phyloP scores from a whole-genome alignment of 2,329 filamentous ascomycete genomes.

The Ciborinia camelliae region DNA sequence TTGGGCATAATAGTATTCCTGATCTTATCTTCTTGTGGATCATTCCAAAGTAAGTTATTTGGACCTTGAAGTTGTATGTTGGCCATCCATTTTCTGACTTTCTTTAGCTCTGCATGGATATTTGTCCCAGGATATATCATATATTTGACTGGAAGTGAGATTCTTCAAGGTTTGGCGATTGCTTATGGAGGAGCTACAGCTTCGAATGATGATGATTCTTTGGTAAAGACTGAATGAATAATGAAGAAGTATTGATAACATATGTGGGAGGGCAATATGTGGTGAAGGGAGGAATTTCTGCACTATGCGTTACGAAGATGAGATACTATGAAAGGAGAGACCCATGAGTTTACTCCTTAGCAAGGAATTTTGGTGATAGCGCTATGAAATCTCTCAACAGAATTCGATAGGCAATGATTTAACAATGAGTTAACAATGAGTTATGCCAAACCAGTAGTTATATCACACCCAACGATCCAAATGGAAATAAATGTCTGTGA shows the following conservation, averaged over 20 bases:
- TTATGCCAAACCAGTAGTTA: too few species aligned
- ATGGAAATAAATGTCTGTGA: too few species aligned
- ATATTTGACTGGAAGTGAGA: slow-evolving; percentile 57
- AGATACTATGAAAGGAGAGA: too few species aligned
- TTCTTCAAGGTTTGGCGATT: slow-evolving; percentile 54
- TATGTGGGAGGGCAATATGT: neutral
- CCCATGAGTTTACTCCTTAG: too few species aligned
- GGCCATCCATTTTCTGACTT: slow-evolving; percentile 18
- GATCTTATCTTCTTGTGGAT: slow-evolving; percentile 58
- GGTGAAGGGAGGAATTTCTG: neutral
- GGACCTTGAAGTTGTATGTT: neutral
- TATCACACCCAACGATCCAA: too few species aligned
- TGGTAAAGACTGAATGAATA: slow-evolving; percentile 25
- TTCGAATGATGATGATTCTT: slow-evolving; percentile 28
- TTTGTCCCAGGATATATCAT: slow-evolving; percentile 60
- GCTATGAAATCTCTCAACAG: too few species aligned
- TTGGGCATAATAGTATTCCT: slow-evolving; percentile 56
- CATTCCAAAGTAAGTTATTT: slow-evolving; percentile 58
- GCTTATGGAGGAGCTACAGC: slow-evolving; percentile 37
- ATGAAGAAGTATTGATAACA: neutral
- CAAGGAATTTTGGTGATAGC: too few species aligned
- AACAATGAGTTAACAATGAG: too few species aligned
- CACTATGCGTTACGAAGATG: neutral
- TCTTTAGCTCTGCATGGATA: slow-evolving; percentile 58
- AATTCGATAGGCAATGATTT: too few species aligned